Percentiles rank a stretch among this genome's conserved stretches.
These are phyloP conservation scores for Kokia cookei DNA, from an alignment of 441 rosid species.

Conservation along the genomic window DNA sequence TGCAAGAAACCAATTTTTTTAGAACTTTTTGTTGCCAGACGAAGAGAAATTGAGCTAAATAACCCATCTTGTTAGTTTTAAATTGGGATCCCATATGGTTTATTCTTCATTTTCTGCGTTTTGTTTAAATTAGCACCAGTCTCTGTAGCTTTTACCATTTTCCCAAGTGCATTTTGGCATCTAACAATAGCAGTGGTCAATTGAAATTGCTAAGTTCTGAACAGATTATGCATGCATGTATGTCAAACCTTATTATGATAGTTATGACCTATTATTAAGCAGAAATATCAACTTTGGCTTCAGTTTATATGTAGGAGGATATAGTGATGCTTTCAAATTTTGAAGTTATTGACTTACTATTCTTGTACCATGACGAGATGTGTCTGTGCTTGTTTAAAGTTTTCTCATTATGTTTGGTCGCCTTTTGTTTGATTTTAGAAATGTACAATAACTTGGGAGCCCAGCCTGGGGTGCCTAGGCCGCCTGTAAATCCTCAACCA, in stretches of 20 bases:
- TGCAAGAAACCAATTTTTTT: background rate
- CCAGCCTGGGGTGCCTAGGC: constrained; percentile 63
- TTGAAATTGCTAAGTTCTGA: background rate
- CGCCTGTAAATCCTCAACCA: constrained; percentile 58
- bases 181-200: background rate
- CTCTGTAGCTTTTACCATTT: background rate
- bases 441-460: constrained; percentile 73
- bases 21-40: background rate
- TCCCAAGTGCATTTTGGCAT: background rate
- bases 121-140: background rate
- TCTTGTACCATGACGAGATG: background rate
- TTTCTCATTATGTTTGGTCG: background rate
- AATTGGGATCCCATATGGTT: background rate
- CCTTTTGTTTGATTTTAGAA: constrained; percentile 20
- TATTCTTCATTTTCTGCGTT: background rate
- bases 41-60: background rate
- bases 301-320: background rate
- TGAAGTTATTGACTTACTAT: background rate
- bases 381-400: background rate
- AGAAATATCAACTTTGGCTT: background rate
- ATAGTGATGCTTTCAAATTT: background rate
- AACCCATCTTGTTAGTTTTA: background rate
- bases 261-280: background rate
- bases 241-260: background rate
- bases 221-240: background rate